A percentile compares a stretch with the other conserved stretches of the same genome.
phyloP scores from a whole-genome alignment of 2,329 filamentous ascomycete species.

The Colletotrichum brevisporum region DNA sequence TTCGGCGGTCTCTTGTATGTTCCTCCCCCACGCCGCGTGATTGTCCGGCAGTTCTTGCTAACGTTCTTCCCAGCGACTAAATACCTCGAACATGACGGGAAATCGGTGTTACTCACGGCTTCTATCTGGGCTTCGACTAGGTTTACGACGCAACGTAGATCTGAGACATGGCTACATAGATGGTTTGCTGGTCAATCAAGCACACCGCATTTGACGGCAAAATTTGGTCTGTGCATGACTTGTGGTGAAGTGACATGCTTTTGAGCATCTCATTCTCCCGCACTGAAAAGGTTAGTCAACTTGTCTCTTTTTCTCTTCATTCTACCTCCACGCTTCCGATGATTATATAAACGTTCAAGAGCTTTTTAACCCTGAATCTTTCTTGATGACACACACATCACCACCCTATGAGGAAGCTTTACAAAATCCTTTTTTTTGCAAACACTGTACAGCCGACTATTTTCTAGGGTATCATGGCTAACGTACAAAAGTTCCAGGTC shows the following conservation, averaged over 20 bases:
- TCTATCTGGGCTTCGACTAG: conserved; percentile 58
- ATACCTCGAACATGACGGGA: conserved; percentile 50
- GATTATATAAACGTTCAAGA: conserved; percentile 72
- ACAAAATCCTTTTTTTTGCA: conserved; percentile 40
- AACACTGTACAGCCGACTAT: conserved; percentile 42
- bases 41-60: conserved; percentile 48
- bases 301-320: conserved; percentile 30
- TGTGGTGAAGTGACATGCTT: conserved; percentile 48
- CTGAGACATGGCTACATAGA: conserved; percentile 61
- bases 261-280: conserved; percentile 24
- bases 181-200: conserved; percentile 60
- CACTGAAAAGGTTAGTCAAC: conserved; percentile 54
- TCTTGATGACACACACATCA: conserved; percentile 72
- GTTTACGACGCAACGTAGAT: conserved; percentile 59
- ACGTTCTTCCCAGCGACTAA: conserved; percentile 65
- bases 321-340: conserved; percentile 56
- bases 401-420: conserved; percentile 68
- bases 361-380: conserved; percentile 78
- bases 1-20: conserved; percentile 86
- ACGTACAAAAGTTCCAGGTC: conserved; percentile 44
- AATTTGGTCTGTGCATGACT: conserved; percentile 28
- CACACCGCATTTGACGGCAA: conserved; percentile 48
- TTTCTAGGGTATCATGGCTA: conserved; percentile 55
- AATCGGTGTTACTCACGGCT: conserved; percentile 54
- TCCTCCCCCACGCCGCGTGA: not conserved